These are phyloP conservation scores for Polyporus arcularius DNA, from an alignment of 768 basidiomycete genomes.

Conservation along the genomic window DNA sequence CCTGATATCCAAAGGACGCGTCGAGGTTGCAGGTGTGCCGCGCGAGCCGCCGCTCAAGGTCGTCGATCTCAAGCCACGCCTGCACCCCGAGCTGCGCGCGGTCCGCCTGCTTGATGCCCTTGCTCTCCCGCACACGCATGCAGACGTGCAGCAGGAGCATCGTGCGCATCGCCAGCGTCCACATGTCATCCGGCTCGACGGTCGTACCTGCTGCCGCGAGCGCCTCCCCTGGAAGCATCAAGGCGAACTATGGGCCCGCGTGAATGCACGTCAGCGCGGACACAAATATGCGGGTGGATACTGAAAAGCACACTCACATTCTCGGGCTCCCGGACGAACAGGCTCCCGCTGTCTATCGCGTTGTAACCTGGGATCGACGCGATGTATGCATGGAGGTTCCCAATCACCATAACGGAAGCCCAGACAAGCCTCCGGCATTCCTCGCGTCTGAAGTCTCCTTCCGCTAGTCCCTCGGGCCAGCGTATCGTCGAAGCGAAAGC, in stretches of 20 bases:
- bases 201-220: slow-evolving; percentile 6
- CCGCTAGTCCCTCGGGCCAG: slow-evolving; percentile 49
- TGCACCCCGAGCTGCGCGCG: slow-evolving; percentile 11
- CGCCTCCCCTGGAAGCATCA: slow-evolving; percentile 6
- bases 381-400: slow-evolving; percentile 62
- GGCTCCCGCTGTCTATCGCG: slow-evolving; percentile 41
- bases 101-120: slow-evolving; percentile 2
- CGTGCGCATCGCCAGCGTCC: slow-evolving; percentile 6
- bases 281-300: neutral
- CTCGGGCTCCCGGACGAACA: slow-evolving; percentile 50
- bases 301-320: slow-evolving; percentile 46
- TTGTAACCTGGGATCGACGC: slow-evolving; percentile 37
- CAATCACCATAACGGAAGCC: slow-evolving; percentile 63
- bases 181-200: slow-evolving; percentile 20
- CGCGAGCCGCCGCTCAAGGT: slow-evolving; percentile 1
- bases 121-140: slow-evolving; percentile 4
- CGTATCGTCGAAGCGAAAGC: slow-evolving; percentile 63
- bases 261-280: neutral
- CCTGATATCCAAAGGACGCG: slow-evolving; percentile 4
- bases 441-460: slow-evolving; percentile 67
- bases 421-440: slow-evolving; percentile 73
- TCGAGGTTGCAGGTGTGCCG: slow-evolving; percentile 9
- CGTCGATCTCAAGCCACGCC: slow-evolving; percentile 15
- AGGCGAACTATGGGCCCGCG: neutral
- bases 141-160: slow-evolving; percentile 6